A percentile compares a stretch with the other conserved stretches of the same genome.
Evolutionary conservation across 805 yeast genomes (phyloP).

Genomic region (Starmera pachycereana): DNA sequence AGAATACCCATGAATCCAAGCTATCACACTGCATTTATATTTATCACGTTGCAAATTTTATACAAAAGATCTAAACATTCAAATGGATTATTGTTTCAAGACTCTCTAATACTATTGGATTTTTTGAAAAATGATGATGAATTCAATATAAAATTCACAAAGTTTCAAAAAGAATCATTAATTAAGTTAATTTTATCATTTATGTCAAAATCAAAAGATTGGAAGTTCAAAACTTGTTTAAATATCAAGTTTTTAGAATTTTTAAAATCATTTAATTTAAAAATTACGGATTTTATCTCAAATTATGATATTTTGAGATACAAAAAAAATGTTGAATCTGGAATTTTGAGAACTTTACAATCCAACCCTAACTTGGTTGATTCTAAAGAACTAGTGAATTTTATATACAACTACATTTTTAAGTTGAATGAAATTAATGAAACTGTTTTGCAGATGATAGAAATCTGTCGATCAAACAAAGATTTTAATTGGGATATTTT

Average conservation of each 20-base stretch:
- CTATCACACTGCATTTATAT: conserved; percentile 5
- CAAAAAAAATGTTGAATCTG: conserved; percentile 2
- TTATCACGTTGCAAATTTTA: conserved; percentile 12
- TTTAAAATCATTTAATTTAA: conserved; percentile 7
- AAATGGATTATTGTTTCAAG: neutral
- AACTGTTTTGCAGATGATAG: too few species aligned
- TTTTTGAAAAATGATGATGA: conserved; percentile 6
- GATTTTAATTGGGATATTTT: too few species aligned
- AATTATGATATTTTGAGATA: conserved; percentile 7
- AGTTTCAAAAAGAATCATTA: conserved; percentile 7
- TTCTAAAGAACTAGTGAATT: too few species aligned
- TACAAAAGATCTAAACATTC: conserved; percentile 7
- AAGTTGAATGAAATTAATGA: too few species aligned
- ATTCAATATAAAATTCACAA: neutral
- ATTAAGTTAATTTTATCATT: conserved; percentile 12
- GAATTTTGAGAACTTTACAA: conserved; percentile 1
- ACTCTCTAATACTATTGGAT: conserved; percentile 1
- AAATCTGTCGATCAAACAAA: too few species aligned
- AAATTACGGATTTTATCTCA: conserved; percentile 10
- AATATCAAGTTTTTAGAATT: conserved; percentile 14
- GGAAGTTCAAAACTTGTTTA: conserved; percentile 11
- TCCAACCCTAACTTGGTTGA: too few species aligned
- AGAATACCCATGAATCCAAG: neutral
- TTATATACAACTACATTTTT: too few species aligned
- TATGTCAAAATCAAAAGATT: conserved; percentile 8